Evolutionary conservation across 1,284 basidiomycete genomes (phyloP).

Genomic region (Malassezia arunalokei): DNA sequence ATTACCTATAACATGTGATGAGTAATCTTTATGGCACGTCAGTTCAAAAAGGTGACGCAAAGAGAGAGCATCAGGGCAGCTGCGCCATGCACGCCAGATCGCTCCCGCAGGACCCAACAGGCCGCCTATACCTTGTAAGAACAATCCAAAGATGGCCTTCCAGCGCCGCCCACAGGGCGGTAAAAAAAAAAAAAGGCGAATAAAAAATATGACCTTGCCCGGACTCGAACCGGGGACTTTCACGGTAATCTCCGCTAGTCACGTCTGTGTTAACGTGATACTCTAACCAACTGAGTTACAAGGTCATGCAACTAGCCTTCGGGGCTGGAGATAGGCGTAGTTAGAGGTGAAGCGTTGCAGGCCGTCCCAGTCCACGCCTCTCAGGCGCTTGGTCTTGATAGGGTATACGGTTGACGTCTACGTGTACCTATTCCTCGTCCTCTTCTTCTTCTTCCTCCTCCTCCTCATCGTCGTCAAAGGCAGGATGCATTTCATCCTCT

Average conservation of each 20-base stretch:
- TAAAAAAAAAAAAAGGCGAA: slow-evolving; percentile 2
- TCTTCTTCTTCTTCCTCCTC: slow-evolving; percentile 26
- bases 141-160: too few species aligned
- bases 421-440: slow-evolving; percentile 17
- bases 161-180: too few species aligned
- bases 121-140: too few species aligned
- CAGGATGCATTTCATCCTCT: slow-evolving; percentile 16
- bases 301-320: slow-evolving; percentile 1
- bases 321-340: not conserved
- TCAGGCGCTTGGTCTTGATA: not conserved
- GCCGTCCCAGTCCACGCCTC: not conserved
- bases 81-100: too few species aligned
- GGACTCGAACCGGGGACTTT: slow-evolving; percentile 21
- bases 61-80: too few species aligned
- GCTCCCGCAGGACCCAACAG: too few species aligned
- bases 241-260: slow-evolving; percentile 11
- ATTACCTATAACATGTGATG: too few species aligned
- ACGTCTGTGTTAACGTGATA: slow-evolving; percentile 17
- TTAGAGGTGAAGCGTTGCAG: not conserved
- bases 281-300: slow-evolving; percentile 22
- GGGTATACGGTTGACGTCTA: not conserved
- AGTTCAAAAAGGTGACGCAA: too few species aligned
- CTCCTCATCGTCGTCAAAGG: slow-evolving; percentile 10
- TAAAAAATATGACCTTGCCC: slow-evolving; percentile 16
- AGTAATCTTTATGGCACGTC: too few species aligned